These are phyloP conservation scores for Chromosphaera perkinsii DNA, from an alignment of 208 protist genomes.

Conservation along the genomic window DNA sequence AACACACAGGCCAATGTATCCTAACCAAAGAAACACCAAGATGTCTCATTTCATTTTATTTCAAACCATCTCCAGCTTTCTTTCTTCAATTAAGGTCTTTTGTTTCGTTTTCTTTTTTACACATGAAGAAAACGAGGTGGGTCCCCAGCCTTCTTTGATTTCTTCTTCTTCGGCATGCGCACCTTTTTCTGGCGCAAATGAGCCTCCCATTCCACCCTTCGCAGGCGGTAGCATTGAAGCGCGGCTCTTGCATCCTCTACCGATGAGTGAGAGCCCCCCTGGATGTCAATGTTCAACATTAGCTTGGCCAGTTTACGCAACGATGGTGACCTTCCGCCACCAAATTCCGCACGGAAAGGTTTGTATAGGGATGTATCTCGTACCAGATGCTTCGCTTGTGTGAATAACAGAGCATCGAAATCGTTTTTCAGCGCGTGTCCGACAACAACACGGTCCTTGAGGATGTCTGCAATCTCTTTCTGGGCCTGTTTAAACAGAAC, in stretches of 20 bases:
- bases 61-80: no score
- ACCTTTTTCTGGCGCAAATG: no score
- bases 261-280: conserved; percentile 30
- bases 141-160: no score
- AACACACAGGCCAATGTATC: not conserved
- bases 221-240: no score
- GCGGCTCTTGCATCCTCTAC: no score
- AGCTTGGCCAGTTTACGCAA: conserved; percentile 10
- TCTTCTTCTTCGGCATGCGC: no score
- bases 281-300: conserved; percentile 25
- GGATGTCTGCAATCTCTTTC: conserved; percentile 4
- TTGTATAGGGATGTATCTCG: conserved; percentile 26
- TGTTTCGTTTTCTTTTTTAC: no score
- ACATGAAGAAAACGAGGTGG: no score
- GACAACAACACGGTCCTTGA: conserved; percentile 14
- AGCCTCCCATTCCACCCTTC: no score
- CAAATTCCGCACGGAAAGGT: conserved; percentile 8
- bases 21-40: no score
- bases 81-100: no score
- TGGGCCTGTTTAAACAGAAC: conserved; percentile 17
- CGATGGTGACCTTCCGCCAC: conserved; percentile 23
- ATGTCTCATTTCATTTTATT: no score
- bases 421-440: conserved; percentile 28
- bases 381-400: conserved; percentile 12
- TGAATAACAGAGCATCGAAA: conserved; percentile 21